Evolutionary conservation across 495 filamentous ascomycete genomes (phyloP).

Genomic region (Aspergillus nanangensis): DNA sequence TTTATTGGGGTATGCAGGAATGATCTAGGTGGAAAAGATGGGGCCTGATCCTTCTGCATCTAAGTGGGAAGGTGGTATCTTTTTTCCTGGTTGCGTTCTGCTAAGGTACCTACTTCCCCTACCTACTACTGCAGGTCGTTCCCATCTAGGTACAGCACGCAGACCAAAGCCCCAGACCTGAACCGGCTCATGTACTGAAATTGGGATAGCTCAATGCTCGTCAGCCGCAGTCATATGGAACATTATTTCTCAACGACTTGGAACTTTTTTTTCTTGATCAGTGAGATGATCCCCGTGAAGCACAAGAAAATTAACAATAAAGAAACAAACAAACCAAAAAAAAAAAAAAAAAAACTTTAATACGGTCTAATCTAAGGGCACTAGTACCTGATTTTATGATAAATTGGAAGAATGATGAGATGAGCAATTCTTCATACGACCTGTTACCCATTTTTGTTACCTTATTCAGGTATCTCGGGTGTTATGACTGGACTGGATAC

Average conservation of each 20-base stretch:
- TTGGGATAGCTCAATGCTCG: conserved; percentile 7
- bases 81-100: neutral
- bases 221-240: conserved; percentile 6
- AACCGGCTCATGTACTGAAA: conserved; percentile 11
- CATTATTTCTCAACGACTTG: neutral
- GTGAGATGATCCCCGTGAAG: no score
- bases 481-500: no score
- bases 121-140: conserved; percentile 15
- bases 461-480: no score
- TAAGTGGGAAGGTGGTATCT: no score
- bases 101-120: neutral
- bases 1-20: neutral
- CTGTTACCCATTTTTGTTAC: no score
- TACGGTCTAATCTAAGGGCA: no score
- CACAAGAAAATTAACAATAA: no score
- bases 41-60: neutral
- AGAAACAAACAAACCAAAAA: no score
- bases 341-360: no score
- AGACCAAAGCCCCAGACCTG: conserved; percentile 7
- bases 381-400: no score
- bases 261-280: neutral
- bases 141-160: conserved; percentile 8
- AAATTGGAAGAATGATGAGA: no score
- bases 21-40: neutral
- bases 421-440: no score